phyloP scores from a whole-genome alignment of 2,329 filamentous ascomycete species.

The Penicillium sp. region DNA sequence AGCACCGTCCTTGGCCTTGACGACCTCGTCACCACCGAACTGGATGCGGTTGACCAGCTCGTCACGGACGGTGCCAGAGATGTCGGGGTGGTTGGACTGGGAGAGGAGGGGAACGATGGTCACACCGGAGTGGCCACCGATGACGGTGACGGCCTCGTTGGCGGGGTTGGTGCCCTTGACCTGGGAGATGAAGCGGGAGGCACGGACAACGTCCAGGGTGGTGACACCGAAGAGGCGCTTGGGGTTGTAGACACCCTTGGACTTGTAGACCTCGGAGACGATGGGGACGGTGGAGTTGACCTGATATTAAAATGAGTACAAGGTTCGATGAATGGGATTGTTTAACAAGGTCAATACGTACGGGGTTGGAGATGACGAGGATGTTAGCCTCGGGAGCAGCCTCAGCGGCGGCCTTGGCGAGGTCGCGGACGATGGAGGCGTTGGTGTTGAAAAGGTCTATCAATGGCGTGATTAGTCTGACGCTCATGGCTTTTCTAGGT shows the following conservation, averaged over 20 bases:
- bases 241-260: slow-evolving; percentile 91
- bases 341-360: slow-evolving; percentile 40
- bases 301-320: not conserved
- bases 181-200: slow-evolving; percentile 94
- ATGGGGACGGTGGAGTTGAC: slow-evolving; percentile 99
- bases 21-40: slow-evolving; percentile 98
- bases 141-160: slow-evolving; percentile 87
- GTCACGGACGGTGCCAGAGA: slow-evolving; percentile 64
- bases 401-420: slow-evolving; percentile 88
- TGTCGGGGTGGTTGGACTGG: slow-evolving; percentile 78
- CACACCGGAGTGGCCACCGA: slow-evolving; percentile 93
- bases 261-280: slow-evolving; percentile 93
- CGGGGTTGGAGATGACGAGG: slow-evolving; percentile 96
- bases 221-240: slow-evolving; percentile 99
- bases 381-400: slow-evolving; percentile 85
- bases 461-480: too few relatives aligned
- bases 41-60: slow-evolving; percentile 87
- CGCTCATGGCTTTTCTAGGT: too few relatives aligned
- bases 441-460: slow-evolving; percentile 99
- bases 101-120: slow-evolving; percentile 97
- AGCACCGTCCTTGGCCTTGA: slow-evolving; percentile 96
- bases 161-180: slow-evolving; percentile 82
- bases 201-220: slow-evolving; percentile 96
- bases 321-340: too few relatives aligned
- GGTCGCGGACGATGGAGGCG: slow-evolving; percentile 95